A percentile compares a stretch with the other conserved stretches of the same genome.
Evolutionary conservation across 2,329 filamentous ascomycete genomes (phyloP).

Genomic region (Ceratocystis variospora): DNA sequence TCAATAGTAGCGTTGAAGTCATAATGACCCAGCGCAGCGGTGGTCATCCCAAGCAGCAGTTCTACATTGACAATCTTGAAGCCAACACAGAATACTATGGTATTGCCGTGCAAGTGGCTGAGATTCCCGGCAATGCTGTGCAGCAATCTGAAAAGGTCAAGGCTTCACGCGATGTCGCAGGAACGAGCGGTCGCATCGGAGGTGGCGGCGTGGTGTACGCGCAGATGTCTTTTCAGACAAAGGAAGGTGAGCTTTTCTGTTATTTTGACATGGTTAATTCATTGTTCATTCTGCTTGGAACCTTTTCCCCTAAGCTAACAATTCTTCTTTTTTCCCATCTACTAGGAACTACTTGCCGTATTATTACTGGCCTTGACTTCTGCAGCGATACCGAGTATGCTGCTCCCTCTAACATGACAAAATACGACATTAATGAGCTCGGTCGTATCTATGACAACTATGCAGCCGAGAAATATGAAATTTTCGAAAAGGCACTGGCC

Average conservation of each 20-base stretch:
- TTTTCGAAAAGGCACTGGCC: constrained; percentile 68
- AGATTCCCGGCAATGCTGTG: constrained; percentile 33
- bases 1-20: constrained; percentile 35
- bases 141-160: constrained; percentile 22
- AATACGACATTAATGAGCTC: constrained; percentile 45
- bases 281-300: not conserved
- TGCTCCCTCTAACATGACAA: constrained; percentile 64
- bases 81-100: constrained; percentile 57
- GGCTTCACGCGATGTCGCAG: not conserved
- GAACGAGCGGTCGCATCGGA: constrained; percentile 33
- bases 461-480: constrained; percentile 53
- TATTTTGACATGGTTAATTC: not conserved
- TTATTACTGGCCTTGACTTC: constrained; percentile 77
- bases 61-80: constrained; percentile 67
- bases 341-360: constrained; percentile 63
- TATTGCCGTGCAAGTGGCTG: constrained; percentile 52
- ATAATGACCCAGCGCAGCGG: constrained; percentile 56
- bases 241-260: constrained; percentile 45
- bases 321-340: too few relatives aligned
- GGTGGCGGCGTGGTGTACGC: constrained; percentile 67
- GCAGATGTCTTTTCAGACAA: constrained; percentile 61
- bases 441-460: constrained; percentile 64
- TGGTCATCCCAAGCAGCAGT: constrained; percentile 68
- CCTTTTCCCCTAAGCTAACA: not conserved
- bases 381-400: constrained; percentile 83